Base-by-base conservation (phyloP, 805 yeast genomes). In the Kuraishia piskuri region DNA sequence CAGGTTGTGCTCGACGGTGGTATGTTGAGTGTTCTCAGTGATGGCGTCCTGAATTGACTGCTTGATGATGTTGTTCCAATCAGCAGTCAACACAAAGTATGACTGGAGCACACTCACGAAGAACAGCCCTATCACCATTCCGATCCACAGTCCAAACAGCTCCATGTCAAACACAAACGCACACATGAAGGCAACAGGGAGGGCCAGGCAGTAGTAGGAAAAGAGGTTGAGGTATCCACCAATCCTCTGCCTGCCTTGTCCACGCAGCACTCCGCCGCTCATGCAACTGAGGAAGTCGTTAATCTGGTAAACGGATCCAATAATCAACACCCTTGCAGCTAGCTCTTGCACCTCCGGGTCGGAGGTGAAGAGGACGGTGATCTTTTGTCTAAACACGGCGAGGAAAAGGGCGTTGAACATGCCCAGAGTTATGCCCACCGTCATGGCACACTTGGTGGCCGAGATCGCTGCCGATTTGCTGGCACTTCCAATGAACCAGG, bases 401-500 rank as follows among this genome's bases (percentile, higher is more conserved):
- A 70, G 53, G 23, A 66, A 57, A 2, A 63, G 53, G 24, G 57
- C 59, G 54, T 68, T 64, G 22, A 63, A 20, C 2, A 59, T 3
- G 4, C 67, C 66, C 49, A 67, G 56, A 17, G 53, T 50, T 0
- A 55, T 46, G 4, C 69, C 64, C 45, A 64, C 54, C 2, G 62
- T 49, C 49, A 64, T 60, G n/a, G 65, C 63, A 57, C 65, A 60
- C 25, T 59, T 55, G 20, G 70, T 60, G 1, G 70, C 56, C 0
- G 57, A 58, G 12, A 47, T 53, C 2, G 72, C 70, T 22, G 70
- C 67, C 7, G 57, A 50, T 26, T 68, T 40, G 2, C 69, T 63
- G 52, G 62, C 61, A 1, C 89, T 87, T 23, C 94, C 94, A 53
- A 87, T 76, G 57, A 74, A 84, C 74, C 88, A 84, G 4, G 92